phyloP scores from a whole-genome alignment of 176 grass and related monocot species.

The Eleusine indica region DNA sequence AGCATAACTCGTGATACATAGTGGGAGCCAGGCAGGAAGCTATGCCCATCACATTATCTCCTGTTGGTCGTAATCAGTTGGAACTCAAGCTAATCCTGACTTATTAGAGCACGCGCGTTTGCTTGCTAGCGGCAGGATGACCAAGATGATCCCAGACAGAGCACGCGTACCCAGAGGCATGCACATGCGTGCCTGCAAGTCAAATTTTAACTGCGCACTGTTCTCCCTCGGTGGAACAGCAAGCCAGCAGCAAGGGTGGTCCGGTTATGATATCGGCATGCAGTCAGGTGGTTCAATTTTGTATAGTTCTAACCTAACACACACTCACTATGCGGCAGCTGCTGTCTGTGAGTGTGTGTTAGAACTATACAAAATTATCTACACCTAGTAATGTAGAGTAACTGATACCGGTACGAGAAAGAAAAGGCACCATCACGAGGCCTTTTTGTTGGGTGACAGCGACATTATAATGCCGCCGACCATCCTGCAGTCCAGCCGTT shows the following conservation, averaged over 20 bases:
- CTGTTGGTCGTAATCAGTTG: background rate
- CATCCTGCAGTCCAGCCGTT: background rate
- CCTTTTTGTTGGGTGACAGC: background rate
- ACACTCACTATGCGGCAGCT: no score
- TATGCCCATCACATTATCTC: no score
- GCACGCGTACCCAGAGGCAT: background rate
- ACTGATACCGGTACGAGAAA: background rate
- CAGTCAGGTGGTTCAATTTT: background rate
- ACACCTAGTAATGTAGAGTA: background rate
- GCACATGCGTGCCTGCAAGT: background rate
- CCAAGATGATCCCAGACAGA: background rate
- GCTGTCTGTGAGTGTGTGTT: no score
- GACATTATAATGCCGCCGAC: background rate
- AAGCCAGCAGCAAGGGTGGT: background rate
- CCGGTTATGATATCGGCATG: background rate
- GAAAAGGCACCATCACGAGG: background rate
- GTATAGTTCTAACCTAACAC: background rate
- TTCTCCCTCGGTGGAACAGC: background rate
- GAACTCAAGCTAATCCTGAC: background rate
- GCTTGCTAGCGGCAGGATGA: background rate
- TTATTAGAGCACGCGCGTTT: background rate
- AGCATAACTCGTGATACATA: no score
- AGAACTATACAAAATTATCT: background rate
- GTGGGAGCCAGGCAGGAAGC: no score
- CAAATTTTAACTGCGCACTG: background rate